phyloP scores from a whole-genome alignment of 441 rosid species.

The Adansonia grandidieri region DNA sequence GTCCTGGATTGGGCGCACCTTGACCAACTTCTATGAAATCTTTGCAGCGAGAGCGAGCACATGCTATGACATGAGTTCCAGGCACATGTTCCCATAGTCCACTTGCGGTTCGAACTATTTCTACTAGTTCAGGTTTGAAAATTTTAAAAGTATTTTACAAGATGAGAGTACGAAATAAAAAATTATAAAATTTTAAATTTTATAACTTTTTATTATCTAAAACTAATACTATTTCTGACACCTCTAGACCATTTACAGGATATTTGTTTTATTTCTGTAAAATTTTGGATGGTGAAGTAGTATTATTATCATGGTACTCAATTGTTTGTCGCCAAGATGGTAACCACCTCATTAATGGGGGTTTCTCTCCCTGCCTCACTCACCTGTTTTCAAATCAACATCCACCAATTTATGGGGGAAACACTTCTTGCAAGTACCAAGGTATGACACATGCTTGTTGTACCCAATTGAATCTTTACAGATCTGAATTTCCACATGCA shows the following conservation, averaged over 20 bases:
- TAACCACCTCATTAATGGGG: neutral
- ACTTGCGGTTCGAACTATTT: neutral
- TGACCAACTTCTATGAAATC: no score
- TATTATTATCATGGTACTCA: neutral
- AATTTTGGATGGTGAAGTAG: neutral
- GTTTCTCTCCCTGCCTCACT: neutral
- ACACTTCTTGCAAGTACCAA: neutral
- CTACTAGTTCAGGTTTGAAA: neutral
- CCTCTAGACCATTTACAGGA: neutral
- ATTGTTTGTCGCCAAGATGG: neutral
- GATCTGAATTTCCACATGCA: no score
- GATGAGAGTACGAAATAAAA: no score
- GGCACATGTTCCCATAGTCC: neutral
- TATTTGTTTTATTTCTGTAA: neutral
- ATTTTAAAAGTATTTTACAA: no score
- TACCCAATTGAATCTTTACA: no score
- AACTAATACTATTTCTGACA: neutral
- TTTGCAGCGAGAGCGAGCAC: neutral
- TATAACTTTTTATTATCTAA: neutral
- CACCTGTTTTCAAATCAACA: neutral
- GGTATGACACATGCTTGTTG: neutral
- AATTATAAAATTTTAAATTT: no score
- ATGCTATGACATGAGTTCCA: neutral
- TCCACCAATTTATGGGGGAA: neutral
- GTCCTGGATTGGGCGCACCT: no score